These are phyloP conservation scores for Blastocystis sp. DNA, from an alignment of 352 stramenopile genomes.

Conservation along the genomic window DNA sequence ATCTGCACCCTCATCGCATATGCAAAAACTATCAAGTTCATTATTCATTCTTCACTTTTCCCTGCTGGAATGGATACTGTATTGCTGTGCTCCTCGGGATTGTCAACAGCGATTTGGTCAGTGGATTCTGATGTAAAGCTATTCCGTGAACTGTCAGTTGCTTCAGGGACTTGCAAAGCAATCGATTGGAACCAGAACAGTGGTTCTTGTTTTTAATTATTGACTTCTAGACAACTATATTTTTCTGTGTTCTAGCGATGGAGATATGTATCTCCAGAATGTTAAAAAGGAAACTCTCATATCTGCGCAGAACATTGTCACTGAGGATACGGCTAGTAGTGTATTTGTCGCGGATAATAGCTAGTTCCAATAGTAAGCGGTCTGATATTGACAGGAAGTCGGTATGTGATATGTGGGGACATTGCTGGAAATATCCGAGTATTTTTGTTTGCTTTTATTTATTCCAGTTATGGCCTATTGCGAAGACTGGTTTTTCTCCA, in stretches of 20 bases:
- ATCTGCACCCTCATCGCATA: not conserved
- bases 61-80: not conserved
- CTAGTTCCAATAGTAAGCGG: not conserved
- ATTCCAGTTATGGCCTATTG: conserved; percentile 26
- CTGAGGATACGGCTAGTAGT: not conserved
- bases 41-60: not conserved
- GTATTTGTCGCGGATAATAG: not conserved
- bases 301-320: not conserved
- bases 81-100: conserved; percentile 28
- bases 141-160: not conserved
- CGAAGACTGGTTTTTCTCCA: conserved; percentile 7
- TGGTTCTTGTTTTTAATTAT: not conserved
- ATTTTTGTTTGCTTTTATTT: not conserved
- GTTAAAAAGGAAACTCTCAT: conserved; percentile 39
- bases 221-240: conserved; percentile 48
- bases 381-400: conserved; percentile 15
- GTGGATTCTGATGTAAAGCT: not conserved
- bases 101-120: not conserved
- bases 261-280: conserved; percentile 47
- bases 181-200: conserved; percentile 56
- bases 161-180: not conserved
- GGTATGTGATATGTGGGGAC: conserved; percentile 9
- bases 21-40: not conserved
- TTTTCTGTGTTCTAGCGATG: conserved; percentile 19
- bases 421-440: not conserved